Evolutionary conservation across 2,329 filamentous ascomycete genomes (phyloP).

Genomic region (Pseudogymnoascus sp.): DNA sequence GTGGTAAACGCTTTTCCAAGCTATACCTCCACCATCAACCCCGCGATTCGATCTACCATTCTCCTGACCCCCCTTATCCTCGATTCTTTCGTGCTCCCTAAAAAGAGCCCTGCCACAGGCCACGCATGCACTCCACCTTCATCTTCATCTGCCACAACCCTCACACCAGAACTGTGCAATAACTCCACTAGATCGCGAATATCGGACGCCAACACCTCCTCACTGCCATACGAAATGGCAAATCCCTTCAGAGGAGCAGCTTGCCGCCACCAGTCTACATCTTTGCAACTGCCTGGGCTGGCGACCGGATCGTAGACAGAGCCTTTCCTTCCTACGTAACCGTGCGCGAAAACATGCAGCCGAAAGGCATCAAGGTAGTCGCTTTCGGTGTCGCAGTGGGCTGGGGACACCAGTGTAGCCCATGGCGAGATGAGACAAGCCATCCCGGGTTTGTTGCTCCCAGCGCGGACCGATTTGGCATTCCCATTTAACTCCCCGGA

Average conservation of each 20-base stretch:
- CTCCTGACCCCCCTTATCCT: conserved; percentile 45
- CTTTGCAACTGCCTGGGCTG: conserved; percentile 66
- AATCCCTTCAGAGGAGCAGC: conserved; percentile 62
- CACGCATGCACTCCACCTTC: conserved; percentile 70
- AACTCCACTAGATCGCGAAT: conserved; percentile 53
- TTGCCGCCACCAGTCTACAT: conserved; percentile 57
- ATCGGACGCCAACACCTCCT: conserved; percentile 71
- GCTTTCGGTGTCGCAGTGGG: conserved; percentile 60
- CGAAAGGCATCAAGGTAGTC: conserved; percentile 66
- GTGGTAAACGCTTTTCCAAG: neutral
- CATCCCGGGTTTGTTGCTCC: conserved; percentile 41
- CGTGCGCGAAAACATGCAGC: conserved; percentile 61
- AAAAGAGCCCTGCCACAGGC: conserved; percentile 62
- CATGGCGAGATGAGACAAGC: conserved; percentile 75
- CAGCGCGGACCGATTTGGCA: conserved; percentile 15
- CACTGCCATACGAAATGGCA: conserved; percentile 63
- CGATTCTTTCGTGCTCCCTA: conserved; percentile 40
- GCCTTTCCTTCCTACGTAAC: conserved; percentile 54
- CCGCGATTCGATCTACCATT: conserved; percentile 29
- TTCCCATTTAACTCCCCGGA: conserved; percentile 15
- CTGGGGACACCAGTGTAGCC: conserved; percentile 62
- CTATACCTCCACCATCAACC: neutral
- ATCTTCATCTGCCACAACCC: conserved; percentile 50
- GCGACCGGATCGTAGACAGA: conserved; percentile 47
- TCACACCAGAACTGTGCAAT: conserved; percentile 45